phyloP scores from a whole-genome alignment of 129 eudicot genomes.

The Flaveria sonorensis region DNA sequence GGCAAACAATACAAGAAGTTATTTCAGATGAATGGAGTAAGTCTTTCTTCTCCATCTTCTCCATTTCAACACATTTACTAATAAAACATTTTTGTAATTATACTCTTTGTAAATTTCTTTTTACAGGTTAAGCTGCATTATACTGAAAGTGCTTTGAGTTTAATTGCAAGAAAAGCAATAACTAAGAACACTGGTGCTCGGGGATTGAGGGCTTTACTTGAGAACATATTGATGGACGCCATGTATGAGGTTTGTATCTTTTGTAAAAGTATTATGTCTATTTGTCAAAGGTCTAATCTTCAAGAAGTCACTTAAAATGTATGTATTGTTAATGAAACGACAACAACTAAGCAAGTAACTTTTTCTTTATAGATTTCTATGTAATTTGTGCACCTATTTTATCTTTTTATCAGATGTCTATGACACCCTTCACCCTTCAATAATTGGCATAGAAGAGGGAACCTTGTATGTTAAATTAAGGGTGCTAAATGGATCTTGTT shows the following conservation, averaged over 20 bases:
- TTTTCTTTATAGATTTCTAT: background rate
- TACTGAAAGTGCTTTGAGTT: conserved; percentile 75
- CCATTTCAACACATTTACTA: background rate
- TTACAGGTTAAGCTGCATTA: conserved; percentile 84
- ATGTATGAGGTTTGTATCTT: conserved; percentile 81
- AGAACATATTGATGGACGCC: conserved; percentile 90
- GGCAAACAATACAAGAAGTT: conserved; percentile 97
- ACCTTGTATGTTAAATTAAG: background rate
- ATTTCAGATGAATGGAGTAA: conserved; percentile 94
- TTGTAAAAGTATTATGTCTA: background rate
- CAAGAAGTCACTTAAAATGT: no score
- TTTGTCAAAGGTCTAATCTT: background rate
- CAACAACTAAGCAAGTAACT: background rate
- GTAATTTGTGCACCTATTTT: background rate
- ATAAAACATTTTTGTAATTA: background rate
- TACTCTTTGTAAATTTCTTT: background rate
- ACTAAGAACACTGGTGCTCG: conserved; percentile 94
- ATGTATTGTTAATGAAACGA: no score
- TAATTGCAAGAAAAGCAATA: conserved; percentile 85
- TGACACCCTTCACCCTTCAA: conserved; percentile 1
- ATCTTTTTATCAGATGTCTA: background rate
- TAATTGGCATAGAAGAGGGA: background rate
- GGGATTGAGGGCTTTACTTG: conserved; percentile 86
- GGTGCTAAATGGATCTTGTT: background rate
- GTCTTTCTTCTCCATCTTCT: conserved; percentile 20